Conservation (phyloP, 768 basidiomycete species). For the Russula earlei region DNA sequence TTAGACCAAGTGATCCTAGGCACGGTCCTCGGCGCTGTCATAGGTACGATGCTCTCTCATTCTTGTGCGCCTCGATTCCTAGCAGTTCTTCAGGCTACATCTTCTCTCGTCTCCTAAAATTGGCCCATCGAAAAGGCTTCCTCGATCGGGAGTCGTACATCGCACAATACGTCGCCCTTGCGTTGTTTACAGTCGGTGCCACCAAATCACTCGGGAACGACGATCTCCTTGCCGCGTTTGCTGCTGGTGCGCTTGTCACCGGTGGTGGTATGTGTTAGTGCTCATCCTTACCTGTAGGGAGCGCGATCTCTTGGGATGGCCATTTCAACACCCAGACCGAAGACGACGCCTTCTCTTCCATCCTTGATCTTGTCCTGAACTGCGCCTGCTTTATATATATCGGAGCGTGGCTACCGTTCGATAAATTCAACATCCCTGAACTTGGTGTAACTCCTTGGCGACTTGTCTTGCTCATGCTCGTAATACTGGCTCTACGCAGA, state of each 20-base stretch:
- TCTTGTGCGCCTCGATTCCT: not conserved
- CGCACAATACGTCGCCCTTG: conserved; percentile 69
- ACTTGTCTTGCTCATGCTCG: conserved; percentile 55
- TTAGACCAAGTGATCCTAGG: conserved; percentile 79
- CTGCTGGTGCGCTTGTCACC: conserved; percentile 44
- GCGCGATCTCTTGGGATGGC: conserved; percentile 87
- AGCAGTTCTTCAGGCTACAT: conserved; percentile 36
- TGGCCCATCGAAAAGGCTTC: conserved; percentile 49
- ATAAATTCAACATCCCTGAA: conserved; percentile 42
- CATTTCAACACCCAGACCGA: conserved; percentile 74
- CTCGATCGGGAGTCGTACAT: conserved; percentile 82
- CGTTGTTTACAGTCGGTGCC: conserved; percentile 70
- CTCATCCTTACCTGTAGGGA: conserved; percentile 40
- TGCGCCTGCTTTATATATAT: conserved; percentile 75
- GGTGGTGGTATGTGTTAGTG: not conserved
- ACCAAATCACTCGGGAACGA: conserved; percentile 75
- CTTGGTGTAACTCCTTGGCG: conserved; percentile 64
- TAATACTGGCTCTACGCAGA: conserved; percentile 65
- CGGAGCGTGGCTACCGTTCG: conserved; percentile 80
- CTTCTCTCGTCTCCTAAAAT: conserved; percentile 67
- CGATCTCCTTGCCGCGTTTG: conserved; percentile 84
- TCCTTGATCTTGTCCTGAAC: conserved; percentile 82
- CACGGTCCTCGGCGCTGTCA: conserved; percentile 51
- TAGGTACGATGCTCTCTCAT: conserved; percentile 25
- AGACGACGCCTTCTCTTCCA: conserved; percentile 79